Base-by-base conservation (phyloP, 139 green algal genomes). In the Picochlorum sp. region DNA sequence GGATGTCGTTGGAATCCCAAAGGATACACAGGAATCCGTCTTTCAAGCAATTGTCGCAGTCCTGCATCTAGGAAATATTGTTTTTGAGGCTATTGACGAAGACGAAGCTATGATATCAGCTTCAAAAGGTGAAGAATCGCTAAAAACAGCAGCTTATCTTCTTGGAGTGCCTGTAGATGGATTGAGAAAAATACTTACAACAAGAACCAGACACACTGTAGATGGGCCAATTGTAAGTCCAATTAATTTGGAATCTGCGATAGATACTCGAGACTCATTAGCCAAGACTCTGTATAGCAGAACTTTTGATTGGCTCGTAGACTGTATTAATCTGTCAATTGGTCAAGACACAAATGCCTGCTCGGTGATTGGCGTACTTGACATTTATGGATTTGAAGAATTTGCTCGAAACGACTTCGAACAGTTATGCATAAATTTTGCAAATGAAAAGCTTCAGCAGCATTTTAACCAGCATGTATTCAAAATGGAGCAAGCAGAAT, bases 401-500 rank as follows among this genome's bases (percentile, higher is more conserved):
- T 96, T 96, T 73, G 79, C 81, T 55, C 73, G 75, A 57, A 96
- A 96, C 62, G 85, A 90, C 60, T 93, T 94, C 67, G 88, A 94
- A 76, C 89, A 98, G 82, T 95, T 99, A 55, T 97, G 90, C 82
- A 98, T 98, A 79, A 98, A 98, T 70, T 77, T 97, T 39, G 90
- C 90, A 7, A 98, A 98, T 61, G 90, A 98, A 81, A 96, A 96
- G 78, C 83, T 99, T 66, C 93, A 99, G 83, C 93, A 99, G 79
- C 93, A 99, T 72, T 99, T 99, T 85, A 99, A 99, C 75, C 80
- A 91, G 69, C 88, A 96, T 68, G 88, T 96, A n/a, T 96, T 95
- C 78, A 95, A 96, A 80, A 86, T 90, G 87, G 93, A 99, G 85
- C 93, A 99, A 79, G 85, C 91, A 16, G 93, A 98, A 78, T 99